These are phyloP conservation scores for Debaryomyces coudertii DNA, from an alignment of 1,139 yeast genomes.

Conservation along the genomic window DNA sequence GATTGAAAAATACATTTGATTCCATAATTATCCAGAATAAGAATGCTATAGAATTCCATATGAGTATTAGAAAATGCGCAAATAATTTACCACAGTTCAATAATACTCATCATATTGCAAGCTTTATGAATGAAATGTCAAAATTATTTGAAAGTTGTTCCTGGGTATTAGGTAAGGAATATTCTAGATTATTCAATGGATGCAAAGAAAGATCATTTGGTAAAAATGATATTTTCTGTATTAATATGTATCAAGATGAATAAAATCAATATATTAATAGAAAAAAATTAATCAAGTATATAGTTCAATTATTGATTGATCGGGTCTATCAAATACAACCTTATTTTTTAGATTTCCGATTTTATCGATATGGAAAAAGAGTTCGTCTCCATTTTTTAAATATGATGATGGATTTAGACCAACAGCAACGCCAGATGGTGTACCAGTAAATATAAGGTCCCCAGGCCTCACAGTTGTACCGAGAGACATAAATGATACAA, in stretches of 20 bases:
- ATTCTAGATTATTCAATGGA: neutral
- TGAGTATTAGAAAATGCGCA: conserved; percentile 1
- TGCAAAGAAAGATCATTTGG: conserved; percentile 2
- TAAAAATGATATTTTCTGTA: conserved; percentile 1
- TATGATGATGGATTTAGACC: conserved; percentile 45
- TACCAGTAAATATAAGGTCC: conserved; percentile 49
- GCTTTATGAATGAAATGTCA: conserved; percentile 4
- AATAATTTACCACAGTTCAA: neutral
- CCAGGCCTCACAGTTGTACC: neutral
- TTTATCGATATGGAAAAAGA: conserved; percentile 42
- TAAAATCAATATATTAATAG: conserved; percentile 17
- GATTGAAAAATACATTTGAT: neutral
- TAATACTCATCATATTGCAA: neutral
- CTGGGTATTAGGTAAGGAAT: neutral
- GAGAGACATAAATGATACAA: neutral
- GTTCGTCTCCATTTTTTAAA: conserved; percentile 49
- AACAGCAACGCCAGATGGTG: conserved; percentile 57
- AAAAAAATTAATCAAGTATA: no score
- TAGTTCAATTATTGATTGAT: no score
- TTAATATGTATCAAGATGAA: conserved; percentile 7
- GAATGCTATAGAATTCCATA: neutral
- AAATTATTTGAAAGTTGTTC: neutral
- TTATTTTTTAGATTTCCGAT: conserved; percentile 49
- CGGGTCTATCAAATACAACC: neutral
- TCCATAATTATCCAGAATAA: neutral